These are phyloP conservation scores for Metarhizium album DNA, from an alignment of 2,329 filamentous ascomycete genomes.

Conservation along the genomic window DNA sequence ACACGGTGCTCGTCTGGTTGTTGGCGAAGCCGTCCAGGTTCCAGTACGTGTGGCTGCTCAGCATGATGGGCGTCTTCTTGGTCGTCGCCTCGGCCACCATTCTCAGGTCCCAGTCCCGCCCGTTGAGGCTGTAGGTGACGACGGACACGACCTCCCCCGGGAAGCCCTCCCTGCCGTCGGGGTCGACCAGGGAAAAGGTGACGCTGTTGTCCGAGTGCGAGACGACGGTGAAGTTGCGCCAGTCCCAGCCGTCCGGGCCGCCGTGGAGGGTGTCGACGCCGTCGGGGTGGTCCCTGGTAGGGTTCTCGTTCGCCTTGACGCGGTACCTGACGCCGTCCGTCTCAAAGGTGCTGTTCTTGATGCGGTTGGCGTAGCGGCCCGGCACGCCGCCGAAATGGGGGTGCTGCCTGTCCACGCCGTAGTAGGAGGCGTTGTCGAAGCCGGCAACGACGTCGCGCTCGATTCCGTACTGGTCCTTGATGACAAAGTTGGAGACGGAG, in stretches of 20 bases:
- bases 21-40: constrained; percentile 73
- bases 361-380: constrained; percentile 71
- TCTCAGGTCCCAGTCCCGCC: constrained; percentile 59
- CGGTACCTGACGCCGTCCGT: constrained; percentile 54
- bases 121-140: constrained; percentile 60
- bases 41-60: constrained; percentile 68
- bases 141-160: constrained; percentile 66
- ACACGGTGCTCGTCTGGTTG: constrained; percentile 50
- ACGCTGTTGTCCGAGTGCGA: constrained; percentile 55
- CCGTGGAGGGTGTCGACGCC: constrained; percentile 59
- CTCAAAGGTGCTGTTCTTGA: constrained; percentile 63
- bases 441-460: constrained; percentile 62
- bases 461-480: constrained; percentile 58
- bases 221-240: constrained; percentile 67
- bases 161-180: constrained; percentile 65
- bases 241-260: constrained; percentile 64
- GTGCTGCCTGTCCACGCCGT: constrained; percentile 52
- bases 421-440: constrained; percentile 67
- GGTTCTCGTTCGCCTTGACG: constrained; percentile 53
- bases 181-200: constrained; percentile 64
- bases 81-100: constrained; percentile 62
- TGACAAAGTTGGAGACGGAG: constrained; percentile 58
- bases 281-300: constrained; percentile 34
- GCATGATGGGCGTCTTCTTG: constrained; percentile 73
- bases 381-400: constrained; percentile 64